Evolutionary conservation across 495 filamentous ascomycete genomes (phyloP).

Genomic region (Talaromyces liani): DNA sequence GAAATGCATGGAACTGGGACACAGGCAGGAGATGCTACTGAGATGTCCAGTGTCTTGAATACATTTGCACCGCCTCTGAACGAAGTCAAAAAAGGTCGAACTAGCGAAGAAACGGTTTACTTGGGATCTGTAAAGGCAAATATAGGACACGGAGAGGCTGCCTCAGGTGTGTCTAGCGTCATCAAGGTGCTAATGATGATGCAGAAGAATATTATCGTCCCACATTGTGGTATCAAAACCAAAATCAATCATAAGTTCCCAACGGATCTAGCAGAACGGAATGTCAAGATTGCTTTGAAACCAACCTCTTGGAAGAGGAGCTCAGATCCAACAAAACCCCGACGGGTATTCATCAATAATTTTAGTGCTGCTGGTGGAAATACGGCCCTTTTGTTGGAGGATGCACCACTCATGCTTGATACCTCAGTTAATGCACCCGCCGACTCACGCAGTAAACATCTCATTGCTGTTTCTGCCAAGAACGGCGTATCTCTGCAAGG

Average conservation of each 20-base stretch:
- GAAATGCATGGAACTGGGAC: constrained; percentile 16
- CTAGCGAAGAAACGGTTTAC: constrained; percentile 1
- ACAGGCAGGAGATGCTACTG: not conserved
- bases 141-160: constrained; percentile 34
- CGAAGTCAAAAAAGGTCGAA: not conserved
- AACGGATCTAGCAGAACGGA: constrained; percentile 17
- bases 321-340: not conserved
- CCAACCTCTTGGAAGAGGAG: constrained; percentile 13
- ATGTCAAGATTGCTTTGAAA: constrained; percentile 26
- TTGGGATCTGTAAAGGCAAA: constrained; percentile 32
- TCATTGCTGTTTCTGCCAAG: too few relatives aligned
- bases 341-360: constrained; percentile 14
- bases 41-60: constrained; percentile 56
- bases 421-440: too few relatives aligned
- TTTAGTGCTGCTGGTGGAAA: constrained; percentile 30
- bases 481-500: too few relatives aligned
- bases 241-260: constrained; percentile 28
- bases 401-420: too few relatives aligned
- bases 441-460: too few relatives aligned
- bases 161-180: constrained; percentile 21
- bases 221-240: constrained; percentile 35
- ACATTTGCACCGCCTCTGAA: not conserved
- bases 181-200: constrained; percentile 30
- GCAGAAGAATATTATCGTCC: constrained; percentile 25
- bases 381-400: constrained; percentile 10